Base-by-base conservation (phyloP, 2,329 filamentous ascomycete genomes). In the Parastagonospora avenae region DNA sequence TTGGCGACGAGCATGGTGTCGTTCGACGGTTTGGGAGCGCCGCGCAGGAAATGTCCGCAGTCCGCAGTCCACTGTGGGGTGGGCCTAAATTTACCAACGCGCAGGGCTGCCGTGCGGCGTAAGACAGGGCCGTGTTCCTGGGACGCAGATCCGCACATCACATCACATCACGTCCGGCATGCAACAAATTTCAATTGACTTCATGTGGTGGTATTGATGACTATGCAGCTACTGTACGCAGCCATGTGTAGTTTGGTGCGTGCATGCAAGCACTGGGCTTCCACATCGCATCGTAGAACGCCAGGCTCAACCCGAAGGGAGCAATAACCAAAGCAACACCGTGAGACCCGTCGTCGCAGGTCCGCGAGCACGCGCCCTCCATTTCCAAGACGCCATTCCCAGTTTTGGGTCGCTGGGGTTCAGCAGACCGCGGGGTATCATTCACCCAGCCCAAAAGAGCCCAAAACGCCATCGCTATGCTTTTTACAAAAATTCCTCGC, bases 221-320 rank as follows among this genome's bases (percentile, higher is more conserved):
- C 48, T 57, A 59, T 48, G 44, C 47, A 57, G 19, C 19, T 24
- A 24, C 19, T 24, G 19, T 24, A 24, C 19, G 5, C 19, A 24
- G 5, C 19, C 19, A 24, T 24, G 19, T 24, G 19, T 24, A 24
- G 19, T 5, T 24, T 3, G 19, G 19, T 24, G 19, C 50, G 36
- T 49, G 41, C 42, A 12, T 50, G 51, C 54, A 51, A 61, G 36
- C 52, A 52, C 57, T 33, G 33, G 46, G 50, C 57, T 57, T 36
- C 46, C 52, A 44, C 49, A 24, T 24, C 19, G 36, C 19, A 43
- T 19, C 33, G 46, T 31, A 15, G 59, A 39, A 65, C 59, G 54
- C 66, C 62, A 62, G 57, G 67, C 70, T 73, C 70, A 54, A 73
- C 70, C 69, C 59, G 51, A 35, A 61, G 68, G 68, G 68, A 72